A percentile compares a stretch with the other conserved stretches of the same genome.
phyloP scores from a whole-genome alignment of 441 rosid genomes.

The Macaranga tanarius region DNA sequence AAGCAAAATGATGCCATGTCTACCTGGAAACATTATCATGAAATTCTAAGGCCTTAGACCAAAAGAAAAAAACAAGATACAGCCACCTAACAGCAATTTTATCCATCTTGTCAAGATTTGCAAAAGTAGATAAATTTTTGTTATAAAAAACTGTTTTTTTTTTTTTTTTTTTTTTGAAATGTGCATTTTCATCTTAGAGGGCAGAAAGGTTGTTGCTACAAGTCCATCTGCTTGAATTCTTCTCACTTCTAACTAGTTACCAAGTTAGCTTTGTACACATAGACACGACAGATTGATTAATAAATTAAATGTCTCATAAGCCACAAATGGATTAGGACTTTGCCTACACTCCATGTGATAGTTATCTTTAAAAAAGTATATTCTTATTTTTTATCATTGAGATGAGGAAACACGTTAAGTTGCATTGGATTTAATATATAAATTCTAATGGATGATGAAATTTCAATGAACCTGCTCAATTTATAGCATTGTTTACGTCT shows the following conservation, averaged over 20 bases:
- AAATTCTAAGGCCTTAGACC: background rate
- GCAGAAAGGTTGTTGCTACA: no score
- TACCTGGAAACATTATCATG: slow-evolving; percentile 16
- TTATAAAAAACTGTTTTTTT: no score
- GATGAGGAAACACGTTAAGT: background rate
- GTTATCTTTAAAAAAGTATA: slow-evolving; percentile 1
- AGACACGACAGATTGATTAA: background rate
- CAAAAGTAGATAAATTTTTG: no score
- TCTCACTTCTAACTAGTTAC: background rate
- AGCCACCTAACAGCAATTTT: background rate
- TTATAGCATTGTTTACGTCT: no score
- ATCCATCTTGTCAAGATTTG: background rate
- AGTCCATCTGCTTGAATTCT: no score
- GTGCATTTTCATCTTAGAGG: no score
- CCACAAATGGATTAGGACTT: background rate
- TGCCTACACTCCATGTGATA: slow-evolving; percentile 5
- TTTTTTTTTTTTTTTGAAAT: no score
- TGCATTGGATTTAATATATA: background rate
- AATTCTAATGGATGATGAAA: background rate
- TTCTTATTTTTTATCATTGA: background rate
- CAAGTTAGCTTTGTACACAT: background rate
- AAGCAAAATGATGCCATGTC: slow-evolving; percentile 6
- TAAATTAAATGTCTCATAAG: background rate
- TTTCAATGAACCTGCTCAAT: background rate
- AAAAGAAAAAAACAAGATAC: no score